Evolutionary conservation across 495 filamentous ascomycete genomes (phyloP).

Genomic region (Letharia lupina): DNA sequence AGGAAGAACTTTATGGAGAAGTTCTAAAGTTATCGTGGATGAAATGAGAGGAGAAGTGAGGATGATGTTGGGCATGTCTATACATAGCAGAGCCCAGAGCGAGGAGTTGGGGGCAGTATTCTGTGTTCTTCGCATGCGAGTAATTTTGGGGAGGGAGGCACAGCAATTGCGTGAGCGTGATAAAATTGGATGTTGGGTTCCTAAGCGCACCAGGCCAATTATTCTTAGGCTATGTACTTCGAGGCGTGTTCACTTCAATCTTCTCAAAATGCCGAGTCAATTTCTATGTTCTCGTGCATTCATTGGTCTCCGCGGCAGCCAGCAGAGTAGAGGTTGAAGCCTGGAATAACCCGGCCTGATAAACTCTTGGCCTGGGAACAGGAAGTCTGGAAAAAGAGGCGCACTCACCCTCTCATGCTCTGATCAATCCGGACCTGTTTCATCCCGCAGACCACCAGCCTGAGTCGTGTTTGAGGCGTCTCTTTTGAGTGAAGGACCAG

Average conservation of each 20-base stretch:
- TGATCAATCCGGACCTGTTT: too few species aligned
- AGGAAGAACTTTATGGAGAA: conserved; percentile 83
- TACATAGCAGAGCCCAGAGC: conserved; percentile 10
- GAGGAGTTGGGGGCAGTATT: conserved; percentile 7
- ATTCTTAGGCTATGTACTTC: neutral
- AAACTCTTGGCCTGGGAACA: neutral
- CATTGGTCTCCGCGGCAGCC: neutral
- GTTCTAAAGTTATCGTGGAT: conserved; percentile 41
- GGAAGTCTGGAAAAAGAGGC: neutral
- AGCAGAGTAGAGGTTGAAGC: neutral
- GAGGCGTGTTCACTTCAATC: neutral
- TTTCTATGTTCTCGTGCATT: neutral
- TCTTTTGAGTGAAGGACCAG: neutral
- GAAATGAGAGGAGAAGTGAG: neutral
- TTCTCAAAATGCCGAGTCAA: neutral
- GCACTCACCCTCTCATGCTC: neutral
- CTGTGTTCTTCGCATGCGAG: neutral
- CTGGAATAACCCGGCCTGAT: neutral
- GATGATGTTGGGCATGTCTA: neutral
- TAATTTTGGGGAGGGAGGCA: neutral
- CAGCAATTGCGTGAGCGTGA: neutral
- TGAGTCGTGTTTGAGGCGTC: neutral
- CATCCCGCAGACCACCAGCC: too few species aligned
- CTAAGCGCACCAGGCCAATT: neutral
- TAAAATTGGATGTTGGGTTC: neutral